These are phyloP conservation scores for Mimosa bimucronata DNA, from an alignment of 306 rosid genomes.

Conservation along the genomic window DNA sequence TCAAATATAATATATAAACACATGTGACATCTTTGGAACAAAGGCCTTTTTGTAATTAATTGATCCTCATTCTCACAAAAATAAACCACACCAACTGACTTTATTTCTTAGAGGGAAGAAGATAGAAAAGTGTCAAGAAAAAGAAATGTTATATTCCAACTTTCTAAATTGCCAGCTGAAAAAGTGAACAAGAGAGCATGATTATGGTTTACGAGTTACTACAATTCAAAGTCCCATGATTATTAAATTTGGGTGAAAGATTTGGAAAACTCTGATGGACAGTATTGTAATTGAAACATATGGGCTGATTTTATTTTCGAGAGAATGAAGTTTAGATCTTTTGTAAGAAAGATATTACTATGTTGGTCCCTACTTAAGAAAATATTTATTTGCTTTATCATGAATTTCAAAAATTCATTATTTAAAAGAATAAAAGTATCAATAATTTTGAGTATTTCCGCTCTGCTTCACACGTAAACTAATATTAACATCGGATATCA, in stretches of 20 bases:
- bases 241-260: slow-evolving; percentile 35
- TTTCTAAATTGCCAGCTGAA: slow-evolving; percentile 33
- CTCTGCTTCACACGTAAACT: background rate
- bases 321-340: background rate
- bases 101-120: background rate
- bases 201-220: slow-evolving; percentile 30
- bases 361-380: background rate
- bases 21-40: background rate
- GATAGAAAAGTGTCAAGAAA: background rate
- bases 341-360: too few relatives aligned
- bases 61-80: background rate
- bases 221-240: slow-evolving; percentile 52
- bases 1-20: background rate
- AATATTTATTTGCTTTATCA: too few relatives aligned
- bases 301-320: background rate
- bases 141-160: background rate
- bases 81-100: background rate
- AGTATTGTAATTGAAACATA: slow-evolving; percentile 9
- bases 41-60: background rate
- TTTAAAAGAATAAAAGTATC: too few relatives aligned
- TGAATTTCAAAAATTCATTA: too few relatives aligned
- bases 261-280: slow-evolving; percentile 1
- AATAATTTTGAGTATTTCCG: too few relatives aligned
- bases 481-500: too few relatives aligned
- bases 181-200: slow-evolving; percentile 24